Evolutionary conservation across 768 basidiomycete genomes (phyloP), one percentile per base, ranked within the genome.

Genomic region (Xerocomellus intermedius): DNA sequence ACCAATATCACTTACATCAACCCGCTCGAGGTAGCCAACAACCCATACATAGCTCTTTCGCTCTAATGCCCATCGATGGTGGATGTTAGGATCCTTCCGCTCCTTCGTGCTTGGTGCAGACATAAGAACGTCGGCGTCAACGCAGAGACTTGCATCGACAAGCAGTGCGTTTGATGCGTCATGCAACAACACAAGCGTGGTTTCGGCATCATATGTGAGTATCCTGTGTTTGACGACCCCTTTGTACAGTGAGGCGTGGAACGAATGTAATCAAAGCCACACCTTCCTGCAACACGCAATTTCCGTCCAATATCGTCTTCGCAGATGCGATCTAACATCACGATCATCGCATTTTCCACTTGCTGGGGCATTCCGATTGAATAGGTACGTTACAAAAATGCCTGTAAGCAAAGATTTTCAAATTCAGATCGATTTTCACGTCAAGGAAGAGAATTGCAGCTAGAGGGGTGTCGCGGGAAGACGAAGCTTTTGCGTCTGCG

Each of bases 261-360:
- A 56, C 45, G 35, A 43, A 56, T 55, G 45, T 52, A 56, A 57
- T 47, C 45, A 59, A 49, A 45, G 14, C 65, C 79, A 54, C 68
- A 86, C 85, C 81, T 74, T 60, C 84, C 85, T 24, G 81, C 80
- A 44, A 87, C 69, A 53, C 84, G 75, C 57, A 87, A 59, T 70
- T 87, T 87, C 51, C 70, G 72, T 43, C 81, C 81, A 43, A 75
- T 60, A 35, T 78, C 59, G 16, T 66, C 61, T 19, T 74, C 66
- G 26, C 68, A 64, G 42, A 85, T 66, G 38, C 69, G 73, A 49
- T 72, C 66, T 38, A 86, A 49, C 65, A 68, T 74, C 44, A 74
- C 77, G 21, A 78, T 75, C 42, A 57, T 72, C n/a, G 80, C 83
- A 50, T 67, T 64, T 39, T 81, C 78, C 45, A 80, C 75, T 58